phyloP scores from a whole-genome alignment of 148 eudicot genomes.

The Cornus florida region DNA sequence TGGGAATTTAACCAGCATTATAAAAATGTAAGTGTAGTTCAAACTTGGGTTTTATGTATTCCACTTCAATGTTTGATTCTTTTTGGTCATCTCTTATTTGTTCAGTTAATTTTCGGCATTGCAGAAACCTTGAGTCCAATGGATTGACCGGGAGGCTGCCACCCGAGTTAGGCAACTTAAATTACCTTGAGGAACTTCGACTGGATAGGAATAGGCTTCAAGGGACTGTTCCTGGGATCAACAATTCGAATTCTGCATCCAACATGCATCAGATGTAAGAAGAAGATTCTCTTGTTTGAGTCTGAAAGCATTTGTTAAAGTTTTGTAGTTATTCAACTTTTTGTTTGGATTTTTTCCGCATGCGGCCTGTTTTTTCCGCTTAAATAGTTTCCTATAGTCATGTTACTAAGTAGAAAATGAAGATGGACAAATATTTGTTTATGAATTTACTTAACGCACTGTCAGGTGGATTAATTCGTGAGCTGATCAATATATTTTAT shows the following conservation, averaged over 20 bases:
- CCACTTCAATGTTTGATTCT: neutral
- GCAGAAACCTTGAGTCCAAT: slow-evolving; percentile 82
- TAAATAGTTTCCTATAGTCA: neutral
- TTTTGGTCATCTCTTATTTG: slow-evolving; percentile 11
- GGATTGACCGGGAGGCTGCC: slow-evolving; percentile 78
- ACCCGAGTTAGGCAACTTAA: slow-evolving; percentile 60
- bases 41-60: neutral
- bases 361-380: neutral
- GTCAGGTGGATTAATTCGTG: neutral
- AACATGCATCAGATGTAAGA: slow-evolving; percentile 65
- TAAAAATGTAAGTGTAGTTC: slow-evolving; percentile 48
- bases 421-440: neutral
- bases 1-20: slow-evolving; percentile 58
- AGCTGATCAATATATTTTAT: neutral
- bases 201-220: slow-evolving; percentile 84
- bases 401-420: neutral
- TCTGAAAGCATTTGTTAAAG: neutral
- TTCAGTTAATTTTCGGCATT: slow-evolving; percentile 8
- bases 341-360: neutral
- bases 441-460: neutral
- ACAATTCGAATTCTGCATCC: slow-evolving; percentile 29
- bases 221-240: slow-evolving; percentile 68
- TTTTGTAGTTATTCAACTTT: neutral
- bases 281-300: neutral
- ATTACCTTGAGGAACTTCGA: slow-evolving; percentile 70